Conservation (phyloP, 108 stramenopile genomes). For the Pseudonitzschia multiseries region DNA sequence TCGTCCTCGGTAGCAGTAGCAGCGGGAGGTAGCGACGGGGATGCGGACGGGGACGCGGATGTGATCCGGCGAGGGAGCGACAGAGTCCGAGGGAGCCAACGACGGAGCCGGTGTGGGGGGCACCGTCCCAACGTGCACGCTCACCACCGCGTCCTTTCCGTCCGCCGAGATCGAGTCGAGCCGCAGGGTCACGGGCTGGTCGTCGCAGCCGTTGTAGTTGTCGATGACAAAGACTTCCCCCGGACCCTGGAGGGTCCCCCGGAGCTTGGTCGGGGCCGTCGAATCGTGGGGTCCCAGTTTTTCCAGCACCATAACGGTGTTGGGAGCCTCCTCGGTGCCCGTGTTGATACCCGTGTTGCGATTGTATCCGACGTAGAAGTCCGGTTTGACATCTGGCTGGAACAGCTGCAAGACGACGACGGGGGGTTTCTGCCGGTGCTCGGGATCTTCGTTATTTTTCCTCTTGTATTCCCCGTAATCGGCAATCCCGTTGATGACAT, state of each 20-base stretch:
- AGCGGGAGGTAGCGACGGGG: no score
- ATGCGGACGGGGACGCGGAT: no score
- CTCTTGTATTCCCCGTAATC: no score
- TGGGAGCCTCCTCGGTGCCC: conserved; percentile 39
- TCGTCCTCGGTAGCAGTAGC: no score
- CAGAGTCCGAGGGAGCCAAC: background rate
- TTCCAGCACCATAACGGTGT: conserved; percentile 33
- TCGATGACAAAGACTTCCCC: background rate
- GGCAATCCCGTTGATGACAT: background rate
- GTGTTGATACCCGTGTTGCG: conserved; percentile 40
- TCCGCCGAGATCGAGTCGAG: background rate
- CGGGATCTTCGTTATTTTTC: no score
- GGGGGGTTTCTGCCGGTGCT: background rate
- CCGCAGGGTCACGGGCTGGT: background rate
- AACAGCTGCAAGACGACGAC: background rate
- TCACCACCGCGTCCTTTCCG: background rate
- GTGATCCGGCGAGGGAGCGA: no score
- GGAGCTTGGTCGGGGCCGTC: background rate
- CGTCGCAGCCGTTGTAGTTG: background rate
- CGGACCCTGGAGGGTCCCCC: background rate
- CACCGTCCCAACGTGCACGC: background rate
- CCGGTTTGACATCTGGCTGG: background rate
- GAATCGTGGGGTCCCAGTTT: background rate
- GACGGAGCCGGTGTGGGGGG: background rate
- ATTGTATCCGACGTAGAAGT: conserved; percentile 46